Evolutionary conservation across 2,329 filamentous ascomycete species (phyloP).

Genomic region (Coccinonectria pachysandricola): DNA sequence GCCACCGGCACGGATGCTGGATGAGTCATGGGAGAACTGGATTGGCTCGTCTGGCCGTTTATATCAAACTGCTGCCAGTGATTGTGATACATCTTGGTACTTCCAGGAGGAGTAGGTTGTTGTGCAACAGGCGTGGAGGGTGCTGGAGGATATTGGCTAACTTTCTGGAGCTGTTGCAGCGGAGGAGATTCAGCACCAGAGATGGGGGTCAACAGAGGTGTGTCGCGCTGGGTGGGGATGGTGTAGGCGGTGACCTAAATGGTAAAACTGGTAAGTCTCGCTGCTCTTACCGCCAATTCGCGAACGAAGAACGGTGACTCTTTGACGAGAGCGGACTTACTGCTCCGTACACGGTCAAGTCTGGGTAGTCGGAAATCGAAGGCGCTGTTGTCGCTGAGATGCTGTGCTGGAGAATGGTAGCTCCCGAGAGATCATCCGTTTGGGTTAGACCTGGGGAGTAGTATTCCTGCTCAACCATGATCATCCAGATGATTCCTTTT

Average conservation of each 20-base stretch:
- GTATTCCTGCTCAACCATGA: constrained; percentile 27
- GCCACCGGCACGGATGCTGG: constrained; percentile 25
- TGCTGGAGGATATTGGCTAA: constrained; percentile 30
- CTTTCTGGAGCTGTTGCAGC: constrained; percentile 33
- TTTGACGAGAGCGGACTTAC: constrained; percentile 17
- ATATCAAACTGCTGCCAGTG: constrained; percentile 33
- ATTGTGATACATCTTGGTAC: constrained; percentile 33
- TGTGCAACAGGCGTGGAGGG: constrained; percentile 27
- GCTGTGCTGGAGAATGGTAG: constrained; percentile 17
- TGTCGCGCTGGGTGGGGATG: constrained; percentile 29
- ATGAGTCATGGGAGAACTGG: constrained; percentile 35
- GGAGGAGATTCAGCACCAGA: constrained; percentile 39
- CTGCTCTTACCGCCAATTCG: too few species aligned
- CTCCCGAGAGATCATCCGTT: constrained; percentile 20
- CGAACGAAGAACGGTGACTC: too few species aligned
- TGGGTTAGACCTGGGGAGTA: constrained; percentile 24
- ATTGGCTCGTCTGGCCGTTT: constrained; percentile 30
- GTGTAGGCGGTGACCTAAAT: too few species aligned
- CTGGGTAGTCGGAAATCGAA: constrained; percentile 18
- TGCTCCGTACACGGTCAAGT: constrained; percentile 21
- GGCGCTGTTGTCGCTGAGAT: constrained; percentile 12
- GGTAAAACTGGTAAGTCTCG: constrained; percentile 3
- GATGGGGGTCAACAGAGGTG: constrained; percentile 40
- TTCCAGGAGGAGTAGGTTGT: constrained; percentile 38
- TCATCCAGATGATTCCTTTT: too few species aligned